Conservation (phyloP, 768 basidiomycete species). For the Tricholoma sp. region DNA sequence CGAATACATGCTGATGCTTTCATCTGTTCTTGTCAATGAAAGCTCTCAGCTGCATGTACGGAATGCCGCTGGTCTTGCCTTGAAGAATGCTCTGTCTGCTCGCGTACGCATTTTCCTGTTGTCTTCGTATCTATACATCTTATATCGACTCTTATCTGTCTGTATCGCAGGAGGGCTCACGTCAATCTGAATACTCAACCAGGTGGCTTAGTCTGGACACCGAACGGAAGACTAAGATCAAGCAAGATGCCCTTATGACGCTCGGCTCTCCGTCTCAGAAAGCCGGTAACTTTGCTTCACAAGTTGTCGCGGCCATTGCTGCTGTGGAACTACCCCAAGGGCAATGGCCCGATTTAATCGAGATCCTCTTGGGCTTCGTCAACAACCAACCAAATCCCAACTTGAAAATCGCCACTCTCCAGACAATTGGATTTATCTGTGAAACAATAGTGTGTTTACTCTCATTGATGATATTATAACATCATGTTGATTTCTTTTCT, state of each 20-base stretch:
- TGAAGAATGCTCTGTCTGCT: slow-evolving; percentile 93
- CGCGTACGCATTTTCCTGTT: slow-evolving; percentile 52
- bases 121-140: slow-evolving; percentile 9
- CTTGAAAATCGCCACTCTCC: slow-evolving; percentile 81
- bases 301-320: slow-evolving; percentile 92
- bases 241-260: slow-evolving; percentile 79
- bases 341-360: slow-evolving; percentile 90
- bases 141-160: slow-evolving; percentile 14
- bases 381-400: slow-evolving; percentile 69
- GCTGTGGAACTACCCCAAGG: slow-evolving; percentile 84
- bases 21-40: slow-evolving; percentile 79
- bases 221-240: slow-evolving; percentile 74
- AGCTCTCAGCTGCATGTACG: slow-evolving; percentile 65
- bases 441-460: slow-evolving; percentile 79
- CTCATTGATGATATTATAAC: slow-evolving; percentile 1
- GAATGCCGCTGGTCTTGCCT: slow-evolving; percentile 92
- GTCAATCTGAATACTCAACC: slow-evolving; percentile 70
- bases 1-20: slow-evolving; percentile 89
- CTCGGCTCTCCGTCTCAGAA: slow-evolving; percentile 68
- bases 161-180: slow-evolving; percentile 57
- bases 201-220: slow-evolving; percentile 79
- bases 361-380: slow-evolving; percentile 81
- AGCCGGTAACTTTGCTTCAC: slow-evolving; percentile 85
- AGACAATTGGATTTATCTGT: slow-evolving; percentile 96
- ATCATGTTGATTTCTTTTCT: slow-evolving; percentile 13